Conservation (phyloP, 768 basidiomycete genomes). For the Obba rivulosa region DNA sequence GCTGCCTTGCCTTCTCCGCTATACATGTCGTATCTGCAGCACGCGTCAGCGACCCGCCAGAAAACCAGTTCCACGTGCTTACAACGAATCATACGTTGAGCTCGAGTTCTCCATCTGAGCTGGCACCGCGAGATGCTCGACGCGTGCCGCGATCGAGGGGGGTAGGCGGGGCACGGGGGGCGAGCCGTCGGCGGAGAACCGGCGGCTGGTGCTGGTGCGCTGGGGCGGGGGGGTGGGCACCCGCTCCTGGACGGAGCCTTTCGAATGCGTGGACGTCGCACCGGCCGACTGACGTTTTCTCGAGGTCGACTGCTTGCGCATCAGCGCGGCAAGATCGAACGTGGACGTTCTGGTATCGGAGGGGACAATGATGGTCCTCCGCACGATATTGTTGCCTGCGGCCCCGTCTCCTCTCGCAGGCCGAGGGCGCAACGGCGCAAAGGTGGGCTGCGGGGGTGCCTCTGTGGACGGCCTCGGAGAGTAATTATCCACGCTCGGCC, state of each 20-base stretch:
- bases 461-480: conserved; percentile 27
- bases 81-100: conserved; percentile 78
- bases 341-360: conserved; percentile 58
- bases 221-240: conserved; percentile 84
- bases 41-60: too few relatives aligned
- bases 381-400: conserved; percentile 46
- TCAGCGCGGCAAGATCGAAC: conserved; percentile 48
- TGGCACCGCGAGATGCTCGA: conserved; percentile 33
- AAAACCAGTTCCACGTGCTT: conserved; percentile 30
- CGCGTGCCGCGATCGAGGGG: conserved; percentile 39
- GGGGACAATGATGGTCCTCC: conserved; percentile 77
- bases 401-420: conserved; percentile 9
- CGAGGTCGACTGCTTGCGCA: conserved; percentile 48
- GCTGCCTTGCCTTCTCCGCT: conserved; percentile 47
- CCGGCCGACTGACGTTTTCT: conserved; percentile 61
- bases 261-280: conserved; percentile 49
- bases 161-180: conserved; percentile 70
- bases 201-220: conserved; percentile 42
- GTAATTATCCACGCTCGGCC: conserved; percentile 24
- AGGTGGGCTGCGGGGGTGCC: conserved; percentile 9
- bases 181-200: conserved; percentile 62
- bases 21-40: conserved; percentile 74
- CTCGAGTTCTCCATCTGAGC: conserved; percentile 55
- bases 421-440: conserved; percentile 5
- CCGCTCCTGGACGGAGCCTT: conserved; percentile 74